Base-by-base conservation (phyloP, 306 rosid species). In the Acmispon strigosus region DNA sequence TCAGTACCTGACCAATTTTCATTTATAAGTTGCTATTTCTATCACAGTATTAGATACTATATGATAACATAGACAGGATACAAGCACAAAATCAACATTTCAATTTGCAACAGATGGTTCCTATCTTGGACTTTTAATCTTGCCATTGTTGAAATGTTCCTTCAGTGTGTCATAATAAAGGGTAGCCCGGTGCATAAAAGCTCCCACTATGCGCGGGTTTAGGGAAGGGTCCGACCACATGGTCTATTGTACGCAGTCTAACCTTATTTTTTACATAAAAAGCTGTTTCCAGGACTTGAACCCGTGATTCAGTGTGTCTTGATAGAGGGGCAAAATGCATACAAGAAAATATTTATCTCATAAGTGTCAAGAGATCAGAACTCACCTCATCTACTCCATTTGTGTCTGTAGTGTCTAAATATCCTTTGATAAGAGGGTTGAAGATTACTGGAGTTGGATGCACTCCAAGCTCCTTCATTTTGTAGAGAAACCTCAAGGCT, bases 341-440 rank as follows among this genome's bases (percentile, higher is more conserved):
- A 49, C 17, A 19, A 36, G 11, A 60, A 48, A 69, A 36, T 47
- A 73, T 67, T 12, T 69, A n/a, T 29, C 15, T 29, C 49, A 41
- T 16, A 52, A 37, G 47, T 19, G 15, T 29, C 4, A 15, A 5
- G 58, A 51, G 44, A 36, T 52, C n/a, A 74, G 65, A 70, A 74
- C 69, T 68, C 68, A 86, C 97, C 92, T 87, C 87, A 66, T 87
- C 85, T 41, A 90, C 91, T 68, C 97, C 97, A 70, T 84, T 67
- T 0, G 92, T 76, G 75, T 90, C 98, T 41, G 79, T 60, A 77
- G 75, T 58, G 74, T 94, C 89, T 62, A 90, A 86, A 78, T 80
- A 94, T 62, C 97, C 98, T 81, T 94, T 90, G 86, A 94, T 84
- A 56, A 94, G 96, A 39, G 96, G 76, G 81, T 94, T 94, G 76